Conservation (phyloP, 805 yeast genomes). For the Komagataella kurtzmanii region DNA sequence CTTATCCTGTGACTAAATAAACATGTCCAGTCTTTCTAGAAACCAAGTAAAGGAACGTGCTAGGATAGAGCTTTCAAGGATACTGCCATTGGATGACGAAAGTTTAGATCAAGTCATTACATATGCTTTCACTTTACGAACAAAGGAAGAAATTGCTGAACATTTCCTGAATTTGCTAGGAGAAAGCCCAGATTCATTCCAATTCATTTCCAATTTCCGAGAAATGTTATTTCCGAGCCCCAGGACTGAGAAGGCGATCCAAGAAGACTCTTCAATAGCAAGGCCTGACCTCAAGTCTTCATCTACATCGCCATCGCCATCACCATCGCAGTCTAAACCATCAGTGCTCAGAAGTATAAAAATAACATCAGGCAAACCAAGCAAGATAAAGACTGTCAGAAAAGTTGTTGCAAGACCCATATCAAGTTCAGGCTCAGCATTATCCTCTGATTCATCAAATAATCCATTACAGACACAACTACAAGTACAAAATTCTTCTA, state of each 20-base stretch:
- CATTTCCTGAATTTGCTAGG: slow-evolving; percentile 48
- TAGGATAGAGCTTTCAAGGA: slow-evolving; percentile 10
- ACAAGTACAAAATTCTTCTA: slow-evolving; percentile 4
- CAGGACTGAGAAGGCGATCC: neutral
- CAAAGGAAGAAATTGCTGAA: slow-evolving; percentile 31
- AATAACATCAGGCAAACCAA: neutral
- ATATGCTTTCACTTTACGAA: slow-evolving; percentile 31
- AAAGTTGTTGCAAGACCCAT: slow-evolving; percentile 1
- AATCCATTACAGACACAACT: neutral
- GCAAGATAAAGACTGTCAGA: neutral
- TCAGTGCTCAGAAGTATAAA: neutral
- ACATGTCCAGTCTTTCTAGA: slow-evolving; percentile 6
- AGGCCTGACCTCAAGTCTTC: neutral
- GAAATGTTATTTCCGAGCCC: slow-evolving; percentile 19
- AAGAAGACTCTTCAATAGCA: neutral
- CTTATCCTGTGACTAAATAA: neutral
- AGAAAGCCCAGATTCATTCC: slow-evolving; percentile 36
- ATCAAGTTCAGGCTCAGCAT: slow-evolving; percentile 3
- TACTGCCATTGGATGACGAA: slow-evolving; percentile 48
- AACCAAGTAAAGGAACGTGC: slow-evolving; percentile 13
- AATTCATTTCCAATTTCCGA: slow-evolving; percentile 31
- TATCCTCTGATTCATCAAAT: slow-evolving; percentile 1
- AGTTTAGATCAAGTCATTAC: slow-evolving; percentile 40
- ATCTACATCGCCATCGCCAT: slow-evolving; percentile 4
- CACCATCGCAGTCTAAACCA: slow-evolving; percentile 3